Percentiles rank a stretch among this genome's conserved stretches.
These are phyloP conservation scores for Rhizodiscina lignyota DNA, from an alignment of 495 filamentous ascomycete species.

Conservation along the genomic window DNA sequence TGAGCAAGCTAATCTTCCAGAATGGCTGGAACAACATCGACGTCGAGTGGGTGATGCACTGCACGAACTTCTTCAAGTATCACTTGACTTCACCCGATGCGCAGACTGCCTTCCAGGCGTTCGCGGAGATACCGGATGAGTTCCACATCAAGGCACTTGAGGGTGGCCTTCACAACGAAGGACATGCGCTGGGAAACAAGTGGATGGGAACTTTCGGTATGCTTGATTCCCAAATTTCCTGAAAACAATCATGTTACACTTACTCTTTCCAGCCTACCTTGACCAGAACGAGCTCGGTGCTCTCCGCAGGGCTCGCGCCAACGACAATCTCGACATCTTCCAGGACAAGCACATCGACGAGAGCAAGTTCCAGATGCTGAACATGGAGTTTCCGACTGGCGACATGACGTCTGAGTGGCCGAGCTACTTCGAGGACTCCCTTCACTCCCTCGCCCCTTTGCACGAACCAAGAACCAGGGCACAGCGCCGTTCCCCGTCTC, in stretches of 20 bases:
- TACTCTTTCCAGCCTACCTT: conserved; percentile 7
- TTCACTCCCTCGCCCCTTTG: conserved; percentile 7
- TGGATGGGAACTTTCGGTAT: conserved; percentile 21
- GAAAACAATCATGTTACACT: background rate
- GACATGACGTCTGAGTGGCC: conserved; percentile 17
- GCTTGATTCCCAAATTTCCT: background rate
- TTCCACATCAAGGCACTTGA: conserved; percentile 14
- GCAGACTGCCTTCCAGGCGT: conserved; percentile 8
- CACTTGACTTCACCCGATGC: conserved; percentile 22
- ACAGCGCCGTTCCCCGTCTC: too few species aligned
- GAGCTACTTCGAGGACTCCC: conserved; percentile 12
- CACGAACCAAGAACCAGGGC: conserved; percentile 13
- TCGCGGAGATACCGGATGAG: conserved; percentile 4
- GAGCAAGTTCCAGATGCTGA: background rate
- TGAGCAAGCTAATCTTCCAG: too few species aligned
- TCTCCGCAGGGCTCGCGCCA: conserved; percentile 3
- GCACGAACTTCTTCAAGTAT: conserved; percentile 22
- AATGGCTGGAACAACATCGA: conserved; percentile 9
- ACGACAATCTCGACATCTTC: conserved; percentile 2
- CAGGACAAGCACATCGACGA: conserved; percentile 9
- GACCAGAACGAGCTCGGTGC: conserved; percentile 11
- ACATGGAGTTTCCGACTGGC: background rate
- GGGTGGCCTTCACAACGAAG: conserved; percentile 1
- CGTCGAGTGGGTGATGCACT: conserved; percentile 17
- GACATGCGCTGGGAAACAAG: conserved; percentile 10